Base-by-base conservation (phyloP, 345 rosid genomes). In the Brassica cretica region DNA sequence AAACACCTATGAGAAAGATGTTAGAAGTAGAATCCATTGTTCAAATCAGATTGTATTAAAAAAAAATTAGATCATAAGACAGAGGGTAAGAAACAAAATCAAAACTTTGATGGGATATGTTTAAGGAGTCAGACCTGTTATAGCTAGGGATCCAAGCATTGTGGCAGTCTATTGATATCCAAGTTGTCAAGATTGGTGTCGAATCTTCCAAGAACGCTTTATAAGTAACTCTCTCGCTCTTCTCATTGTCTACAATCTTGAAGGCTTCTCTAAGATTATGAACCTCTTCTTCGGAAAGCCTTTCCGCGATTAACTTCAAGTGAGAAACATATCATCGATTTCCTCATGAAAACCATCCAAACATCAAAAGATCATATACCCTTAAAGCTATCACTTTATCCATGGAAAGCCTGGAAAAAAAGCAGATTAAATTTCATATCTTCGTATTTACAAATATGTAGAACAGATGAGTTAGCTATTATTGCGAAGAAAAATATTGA, bases 261-360 rank as follows among this genome's bases (percentile, higher is more conserved):
- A 44, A 44, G 51, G 51, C 4, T 44, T 44, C 51, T 44, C 51
- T 14, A 11, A 44, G 51, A 44, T 14, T 39, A 4, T 44, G 51
- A 44, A 44, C 12, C n/a, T 44, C 51, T 44, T 44, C 51, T 44
- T 44, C n/a, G 5, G n/a, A 44, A 19, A 93, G 89, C 74, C 82
- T 83, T 80, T 88, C 88, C 60, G 93, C 97, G 64, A 93, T 91
- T 33, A 93, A 82, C 98, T 91, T 37, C 24, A 2, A 70, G 19
- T 18, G 0, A 72, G 46, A 66, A 32, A 59, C 39, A 14, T 44
- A 66, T 78, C 62, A 78, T 61, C 37, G 18, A 56, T 60, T 2
- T 10, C 60, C 64, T 65, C 72, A 76, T 46, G 37, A 76, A 64
- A 8, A 67, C 6, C 9, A 77, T 70, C 29, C 29, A 27, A 27